Evolutionary conservation across 192 early-diverging fungal genomes (phyloP).

Genomic region (Coemansia sp.): DNA sequence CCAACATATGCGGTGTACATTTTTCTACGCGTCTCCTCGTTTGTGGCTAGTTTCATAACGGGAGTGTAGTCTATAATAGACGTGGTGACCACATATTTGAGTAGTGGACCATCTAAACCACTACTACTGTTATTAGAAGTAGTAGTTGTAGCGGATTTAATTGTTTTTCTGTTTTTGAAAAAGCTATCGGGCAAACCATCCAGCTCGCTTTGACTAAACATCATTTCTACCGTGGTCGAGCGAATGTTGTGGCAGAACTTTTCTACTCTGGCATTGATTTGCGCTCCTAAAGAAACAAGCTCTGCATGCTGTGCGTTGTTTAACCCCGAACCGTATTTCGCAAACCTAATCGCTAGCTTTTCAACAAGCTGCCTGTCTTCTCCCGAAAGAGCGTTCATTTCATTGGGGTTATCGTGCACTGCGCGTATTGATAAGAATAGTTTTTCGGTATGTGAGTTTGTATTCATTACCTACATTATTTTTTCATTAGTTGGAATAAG

Average conservation of each 20-base stretch:
- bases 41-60: slow-evolving; percentile 50
- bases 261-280: slow-evolving; percentile 40
- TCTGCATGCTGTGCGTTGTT: slow-evolving; percentile 57
- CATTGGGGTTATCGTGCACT: background rate
- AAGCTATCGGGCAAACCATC: slow-evolving; percentile 68
- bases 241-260: slow-evolving; percentile 62
- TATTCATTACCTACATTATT: background rate
- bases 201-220: slow-evolving; percentile 56
- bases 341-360: slow-evolving; percentile 60
- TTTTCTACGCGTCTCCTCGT: slow-evolving; percentile 51
- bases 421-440: background rate
- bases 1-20: slow-evolving; percentile 49
- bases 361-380: slow-evolving; percentile 58
- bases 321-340: slow-evolving; percentile 64
- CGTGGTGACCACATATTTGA: slow-evolving; percentile 62
- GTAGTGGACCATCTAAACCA: background rate
- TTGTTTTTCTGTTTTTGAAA: slow-evolving; percentile 53
- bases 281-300: slow-evolving; percentile 58
- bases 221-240: slow-evolving; percentile 48
- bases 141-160: slow-evolving; percentile 34
- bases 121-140: background rate
- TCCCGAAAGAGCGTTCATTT: background rate
- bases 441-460: background rate
- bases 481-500: too few species aligned
- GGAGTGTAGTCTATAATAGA: slow-evolving; percentile 56